A percentile compares a stretch with the other conserved stretches of the same genome.
phyloP scores from a whole-genome alignment of 1,284 basidiomycete genomes.

The Austroboletus rostrupii region DNA sequence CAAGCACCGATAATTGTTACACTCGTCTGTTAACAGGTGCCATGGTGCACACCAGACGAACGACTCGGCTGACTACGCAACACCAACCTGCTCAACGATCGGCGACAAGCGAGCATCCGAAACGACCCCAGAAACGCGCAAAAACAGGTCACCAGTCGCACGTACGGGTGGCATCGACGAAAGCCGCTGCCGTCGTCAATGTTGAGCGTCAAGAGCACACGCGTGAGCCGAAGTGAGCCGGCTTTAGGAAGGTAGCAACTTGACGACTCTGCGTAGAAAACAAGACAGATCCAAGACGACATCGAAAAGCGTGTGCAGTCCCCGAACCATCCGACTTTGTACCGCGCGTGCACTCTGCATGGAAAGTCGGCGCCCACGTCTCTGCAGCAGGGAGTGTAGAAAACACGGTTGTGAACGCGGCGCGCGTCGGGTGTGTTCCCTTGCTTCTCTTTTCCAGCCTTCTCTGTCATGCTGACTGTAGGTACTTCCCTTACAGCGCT shows the following conservation, averaged over 20 bases:
- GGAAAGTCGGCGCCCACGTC: conserved; percentile 82
- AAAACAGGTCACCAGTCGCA: conserved; percentile 1
- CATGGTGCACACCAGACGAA: conserved; percentile 19
- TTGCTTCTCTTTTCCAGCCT: not conserved
- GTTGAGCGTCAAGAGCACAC: not conserved
- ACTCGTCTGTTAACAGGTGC: not conserved
- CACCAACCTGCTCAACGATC: not conserved
- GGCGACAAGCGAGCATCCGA: not conserved
- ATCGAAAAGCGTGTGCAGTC: conserved; percentile 2
- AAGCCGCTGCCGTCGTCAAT: not conserved
- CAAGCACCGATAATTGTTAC: not conserved
- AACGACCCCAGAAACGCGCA: conserved; percentile 14
- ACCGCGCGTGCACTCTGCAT: conserved; percentile 36
- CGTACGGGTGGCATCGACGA: not conserved
- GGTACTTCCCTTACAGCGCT: conserved; percentile 45
- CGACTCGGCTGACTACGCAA: conserved; percentile 1
- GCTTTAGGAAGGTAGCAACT: not conserved
- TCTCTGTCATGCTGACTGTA: not conserved
- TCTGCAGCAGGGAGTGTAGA: conserved; percentile 78
- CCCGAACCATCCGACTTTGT: conserved; percentile 17
- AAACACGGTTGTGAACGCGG: conserved; percentile 69
- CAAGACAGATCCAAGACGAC: conserved; percentile 1
- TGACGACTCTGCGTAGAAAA: conserved; percentile 3
- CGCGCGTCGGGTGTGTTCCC: conserved; percentile 56
- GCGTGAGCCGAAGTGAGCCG: conserved; percentile 10